A percentile compares a stretch with the other conserved stretches of the same genome.
Evolutionary conservation across 352 stramenopile species (phyloP).

Genomic region (Phytophthora lateralis): DNA sequence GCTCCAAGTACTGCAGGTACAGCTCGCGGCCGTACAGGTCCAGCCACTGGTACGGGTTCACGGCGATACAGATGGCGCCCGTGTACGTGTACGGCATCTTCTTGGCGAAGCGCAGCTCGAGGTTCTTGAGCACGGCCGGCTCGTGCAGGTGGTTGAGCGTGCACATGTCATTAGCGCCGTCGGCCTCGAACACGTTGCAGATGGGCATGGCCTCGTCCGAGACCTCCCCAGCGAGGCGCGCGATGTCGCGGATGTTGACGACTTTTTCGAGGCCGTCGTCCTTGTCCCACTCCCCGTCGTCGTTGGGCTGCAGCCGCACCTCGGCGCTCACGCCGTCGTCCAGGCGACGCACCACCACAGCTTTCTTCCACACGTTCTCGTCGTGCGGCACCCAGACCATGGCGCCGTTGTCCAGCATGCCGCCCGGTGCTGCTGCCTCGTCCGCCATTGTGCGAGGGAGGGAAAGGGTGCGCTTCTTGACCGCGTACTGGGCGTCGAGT

Average conservation of each 20-base stretch:
- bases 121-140: constrained; percentile 76
- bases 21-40: constrained; percentile 73
- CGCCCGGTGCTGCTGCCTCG: constrained; percentile 24
- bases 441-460: constrained; percentile 33
- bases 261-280: constrained; percentile 67
- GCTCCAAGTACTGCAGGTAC: constrained; percentile 68
- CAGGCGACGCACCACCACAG: constrained; percentile 64
- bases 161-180: constrained; percentile 80
- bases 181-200: constrained; percentile 74
- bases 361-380: constrained; percentile 79
- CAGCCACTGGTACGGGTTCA: constrained; percentile 86
- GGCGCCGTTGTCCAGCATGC: constrained; percentile 66
- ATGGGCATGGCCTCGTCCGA: constrained; percentile 83
- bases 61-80: constrained; percentile 78
- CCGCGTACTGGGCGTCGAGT: constrained; percentile 8
- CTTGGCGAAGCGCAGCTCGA: constrained; percentile 71
- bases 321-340: constrained; percentile 54
- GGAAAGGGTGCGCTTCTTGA: not conserved
- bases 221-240: constrained; percentile 70
- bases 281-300: constrained; percentile 55
- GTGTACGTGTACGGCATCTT: constrained; percentile 86
- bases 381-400: constrained; percentile 86
- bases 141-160: constrained; percentile 85
- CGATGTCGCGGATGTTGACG: constrained; percentile 71
- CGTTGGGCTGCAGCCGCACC: constrained; percentile 67